Conservation (phyloP, 371 early-diverging fungal species). For the Lichtheimia ramosa region DNA sequence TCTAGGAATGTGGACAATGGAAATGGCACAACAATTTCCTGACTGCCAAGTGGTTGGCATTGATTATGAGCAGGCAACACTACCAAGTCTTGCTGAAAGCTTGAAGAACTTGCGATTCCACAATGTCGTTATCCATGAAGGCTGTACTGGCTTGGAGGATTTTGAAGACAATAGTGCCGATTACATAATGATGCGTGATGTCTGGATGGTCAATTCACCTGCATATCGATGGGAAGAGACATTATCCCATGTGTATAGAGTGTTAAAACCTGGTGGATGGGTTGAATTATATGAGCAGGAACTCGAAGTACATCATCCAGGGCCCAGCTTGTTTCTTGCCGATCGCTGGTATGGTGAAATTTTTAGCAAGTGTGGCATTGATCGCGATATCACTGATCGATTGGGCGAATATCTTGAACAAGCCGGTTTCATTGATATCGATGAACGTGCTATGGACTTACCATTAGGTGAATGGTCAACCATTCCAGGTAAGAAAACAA, state of each 20-base stretch:
- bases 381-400: conserved; percentile 1
- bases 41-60: conserved; percentile 28
- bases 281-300: conserved; percentile 23
- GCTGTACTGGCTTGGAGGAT: conserved; percentile 23
- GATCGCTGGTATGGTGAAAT: conserved; percentile 9
- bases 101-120: conserved; percentile 22
- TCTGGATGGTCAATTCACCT: conserved; percentile 29
- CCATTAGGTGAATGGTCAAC: conserved; percentile 21
- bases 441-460: conserved; percentile 14
- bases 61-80: conserved; percentile 18
- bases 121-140: conserved; percentile 13
- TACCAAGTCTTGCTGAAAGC: conserved; percentile 5
- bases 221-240: conserved; percentile 23
- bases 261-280: conserved; percentile 38
- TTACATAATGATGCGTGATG: conserved; percentile 33
- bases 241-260: conserved; percentile 23
- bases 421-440: conserved; percentile 7
- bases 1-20: conserved; percentile 38
- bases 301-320: conserved; percentile 11
- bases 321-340: conserved; percentile 4
- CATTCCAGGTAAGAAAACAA: conserved; percentile 12
- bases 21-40: conserved; percentile 38
- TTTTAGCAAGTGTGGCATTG: conserved; percentile 7
- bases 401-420: conserved; percentile 1
- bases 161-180: conserved; percentile 24